Evolutionary conservation across 352 stramenopile genomes (phyloP).

Genomic region (Pythium brassicae): DNA sequence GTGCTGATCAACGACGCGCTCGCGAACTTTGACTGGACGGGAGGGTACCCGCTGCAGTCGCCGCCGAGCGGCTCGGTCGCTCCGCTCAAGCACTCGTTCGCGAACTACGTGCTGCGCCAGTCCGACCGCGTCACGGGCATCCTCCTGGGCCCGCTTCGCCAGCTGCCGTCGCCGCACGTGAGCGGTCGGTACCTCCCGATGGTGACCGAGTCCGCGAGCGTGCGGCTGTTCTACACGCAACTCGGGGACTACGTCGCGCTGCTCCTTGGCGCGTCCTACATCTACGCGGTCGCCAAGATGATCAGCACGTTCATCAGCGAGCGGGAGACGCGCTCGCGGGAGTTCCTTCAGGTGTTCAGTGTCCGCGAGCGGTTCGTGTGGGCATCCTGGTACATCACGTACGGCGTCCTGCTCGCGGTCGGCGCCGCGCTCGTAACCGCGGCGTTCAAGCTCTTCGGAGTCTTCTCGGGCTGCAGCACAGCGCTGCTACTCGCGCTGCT

Average conservation of each 20-base stretch:
- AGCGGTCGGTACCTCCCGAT: constrained; percentile 26
- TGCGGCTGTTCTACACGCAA: constrained; percentile 32
- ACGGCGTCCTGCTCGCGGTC: constrained; percentile 30
- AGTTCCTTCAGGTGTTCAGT: constrained; percentile 32
- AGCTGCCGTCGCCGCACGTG: constrained; percentile 33
- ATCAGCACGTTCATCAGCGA: constrained; percentile 26
- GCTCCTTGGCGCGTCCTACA: constrained; percentile 23
- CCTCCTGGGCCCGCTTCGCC: constrained; percentile 26
- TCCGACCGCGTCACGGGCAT: not conserved
- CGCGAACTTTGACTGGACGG: not conserved
- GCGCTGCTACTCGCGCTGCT: constrained; percentile 28
- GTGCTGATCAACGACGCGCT: constrained; percentile 13
- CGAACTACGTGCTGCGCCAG: constrained; percentile 1
- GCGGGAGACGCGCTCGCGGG: constrained; percentile 23
- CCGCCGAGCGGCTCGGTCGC: not conserved
- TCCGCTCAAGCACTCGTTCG: not conserved
- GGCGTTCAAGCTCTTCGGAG: constrained; percentile 12
- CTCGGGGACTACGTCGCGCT: constrained; percentile 24
- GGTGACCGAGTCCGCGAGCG: constrained; percentile 18
- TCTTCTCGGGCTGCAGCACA: constrained; percentile 28
- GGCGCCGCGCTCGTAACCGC: constrained; percentile 25
- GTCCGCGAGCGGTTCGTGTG: constrained; percentile 29
- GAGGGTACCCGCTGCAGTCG: not conserved
- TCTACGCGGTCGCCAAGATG: constrained; percentile 27
- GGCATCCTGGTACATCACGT: constrained; percentile 39